These are phyloP conservation scores for Chalaropsis ovoidea DNA, from an alignment of 2,329 filamentous ascomycete species.

Conservation along the genomic window DNA sequence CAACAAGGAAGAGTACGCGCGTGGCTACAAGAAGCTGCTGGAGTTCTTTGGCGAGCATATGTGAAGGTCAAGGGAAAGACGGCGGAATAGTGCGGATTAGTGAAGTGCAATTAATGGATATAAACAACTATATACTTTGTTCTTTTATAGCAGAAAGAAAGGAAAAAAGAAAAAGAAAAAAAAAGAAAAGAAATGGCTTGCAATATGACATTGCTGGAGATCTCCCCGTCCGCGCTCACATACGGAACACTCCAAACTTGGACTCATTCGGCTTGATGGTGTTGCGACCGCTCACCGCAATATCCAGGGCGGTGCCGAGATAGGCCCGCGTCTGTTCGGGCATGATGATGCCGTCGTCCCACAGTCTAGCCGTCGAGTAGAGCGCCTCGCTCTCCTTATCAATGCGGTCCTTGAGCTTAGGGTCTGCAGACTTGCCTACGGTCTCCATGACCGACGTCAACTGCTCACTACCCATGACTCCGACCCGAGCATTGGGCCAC, in stretches of 20 bases:
- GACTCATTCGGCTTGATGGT: slow-evolving; percentile 51
- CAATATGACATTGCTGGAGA: neutral
- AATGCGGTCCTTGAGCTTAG: slow-evolving; percentile 70
- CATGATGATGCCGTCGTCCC: slow-evolving; percentile 76
- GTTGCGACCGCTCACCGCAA: slow-evolving; percentile 58
- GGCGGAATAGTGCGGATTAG: neutral
- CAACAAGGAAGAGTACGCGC: slow-evolving; percentile 51
- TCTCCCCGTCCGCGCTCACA: slow-evolving; percentile 40
- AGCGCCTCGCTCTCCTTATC: slow-evolving; percentile 81
- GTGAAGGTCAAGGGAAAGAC: slow-evolving; percentile 28
- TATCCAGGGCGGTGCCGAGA: slow-evolving; percentile 60
- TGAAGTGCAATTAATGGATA: no score
- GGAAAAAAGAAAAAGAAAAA: neutral
- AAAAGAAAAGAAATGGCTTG: neutral
- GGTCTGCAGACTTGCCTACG: slow-evolving; percentile 66
- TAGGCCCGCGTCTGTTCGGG: slow-evolving; percentile 65
- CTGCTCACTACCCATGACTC: slow-evolving; percentile 93
- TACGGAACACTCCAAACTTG: slow-evolving; percentile 72
- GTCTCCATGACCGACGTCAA: slow-evolving; percentile 88
- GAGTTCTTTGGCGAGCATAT: slow-evolving; percentile 48
- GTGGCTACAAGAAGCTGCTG: slow-evolving; percentile 51
- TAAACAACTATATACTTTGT: no score
- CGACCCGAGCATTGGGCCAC: slow-evolving; percentile 95
- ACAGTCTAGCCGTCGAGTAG: slow-evolving; percentile 79
- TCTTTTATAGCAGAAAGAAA: neutral